A percentile compares a stretch with the other conserved stretches of the same genome.
These are phyloP conservation scores for Scenedesmus sp. DNA, from an alignment of 163 green algal genomes.

Conservation along the genomic window DNA sequence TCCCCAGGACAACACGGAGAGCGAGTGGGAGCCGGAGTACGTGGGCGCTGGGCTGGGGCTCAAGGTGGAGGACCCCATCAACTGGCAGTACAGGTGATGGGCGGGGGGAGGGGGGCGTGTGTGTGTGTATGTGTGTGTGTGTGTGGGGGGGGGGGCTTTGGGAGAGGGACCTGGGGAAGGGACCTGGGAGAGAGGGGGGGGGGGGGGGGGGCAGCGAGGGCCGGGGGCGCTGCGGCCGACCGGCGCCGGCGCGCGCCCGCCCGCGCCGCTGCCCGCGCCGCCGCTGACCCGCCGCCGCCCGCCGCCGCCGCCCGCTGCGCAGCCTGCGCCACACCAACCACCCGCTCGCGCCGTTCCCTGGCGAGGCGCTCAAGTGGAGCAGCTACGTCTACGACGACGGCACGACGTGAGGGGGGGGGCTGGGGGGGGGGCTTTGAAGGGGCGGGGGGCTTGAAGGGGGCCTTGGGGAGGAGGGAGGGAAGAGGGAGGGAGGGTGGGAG, in stretches of 20 bases:
- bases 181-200: too few species aligned
- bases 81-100: slow-evolving; percentile 82
- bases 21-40: slow-evolving; percentile 69
- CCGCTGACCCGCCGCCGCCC: too few species aligned
- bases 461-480: neutral
- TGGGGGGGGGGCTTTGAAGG: neutral
- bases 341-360: slow-evolving; percentile 88
- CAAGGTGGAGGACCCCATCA: slow-evolving; percentile 64
- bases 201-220: too few species aligned
- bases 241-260: too few species aligned
- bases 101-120: too few species aligned
- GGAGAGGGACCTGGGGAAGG: too few species aligned
- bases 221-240: too few species aligned
- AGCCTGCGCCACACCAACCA: slow-evolving; percentile 77
- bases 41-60: slow-evolving; percentile 68
- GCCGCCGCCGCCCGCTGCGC: too few species aligned
- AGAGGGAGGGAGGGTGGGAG: too few species aligned
- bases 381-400: slow-evolving; percentile 91
- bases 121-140: too few species aligned
- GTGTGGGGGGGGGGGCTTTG: too few species aligned
- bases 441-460: neutral
- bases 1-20: slow-evolving; percentile 64
- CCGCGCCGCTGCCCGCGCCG: too few species aligned
- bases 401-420: slow-evolving; percentile 77
- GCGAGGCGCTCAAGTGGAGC: slow-evolving; percentile 89